These are phyloP conservation scores for Trichophyton schoenleinii DNA, from an alignment of 2,329 filamentous ascomycete species.

Conservation along the genomic window DNA sequence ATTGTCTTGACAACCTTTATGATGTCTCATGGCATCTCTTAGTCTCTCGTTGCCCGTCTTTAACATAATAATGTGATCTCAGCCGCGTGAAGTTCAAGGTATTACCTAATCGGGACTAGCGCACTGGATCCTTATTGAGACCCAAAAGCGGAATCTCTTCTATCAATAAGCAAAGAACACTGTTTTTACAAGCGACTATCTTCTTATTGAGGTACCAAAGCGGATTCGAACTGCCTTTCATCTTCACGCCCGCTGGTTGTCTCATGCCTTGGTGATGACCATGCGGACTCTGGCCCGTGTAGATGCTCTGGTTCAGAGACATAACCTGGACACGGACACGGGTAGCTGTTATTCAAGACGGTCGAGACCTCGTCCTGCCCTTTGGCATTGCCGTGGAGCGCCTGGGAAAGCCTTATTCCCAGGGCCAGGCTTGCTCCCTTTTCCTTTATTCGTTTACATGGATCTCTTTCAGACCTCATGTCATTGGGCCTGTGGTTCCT, in stretches of 20 bases:
- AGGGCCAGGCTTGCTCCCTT: neutral
- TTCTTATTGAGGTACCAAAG: constrained; percentile 6
- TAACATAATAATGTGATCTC: no score
- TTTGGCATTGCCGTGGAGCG: neutral
- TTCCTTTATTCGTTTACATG: neutral
- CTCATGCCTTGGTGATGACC: neutral
- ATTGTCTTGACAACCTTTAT: neutral
- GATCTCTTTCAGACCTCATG: neutral
- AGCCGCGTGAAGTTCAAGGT: neutral
- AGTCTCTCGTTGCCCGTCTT: neutral
- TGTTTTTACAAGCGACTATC: neutral
- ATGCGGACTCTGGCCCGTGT: neutral
- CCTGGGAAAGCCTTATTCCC: neutral
- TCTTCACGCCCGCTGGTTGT: neutral
- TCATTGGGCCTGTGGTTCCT: neutral
- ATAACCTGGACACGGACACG: no score
- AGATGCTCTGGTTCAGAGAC: neutral
- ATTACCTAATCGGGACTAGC: constrained; percentile 8
- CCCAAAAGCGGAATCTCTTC: constrained; percentile 10
- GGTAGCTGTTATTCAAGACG: neutral
- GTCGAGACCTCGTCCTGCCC: neutral
- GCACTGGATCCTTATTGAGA: constrained; percentile 8
- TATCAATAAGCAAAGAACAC: constrained; percentile 5
- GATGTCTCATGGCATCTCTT: neutral
- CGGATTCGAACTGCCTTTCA: neutral